These are phyloP conservation scores for Globisporangium apiculatum DNA, from an alignment of 352 stramenopile genomes.

Conservation along the genomic window DNA sequence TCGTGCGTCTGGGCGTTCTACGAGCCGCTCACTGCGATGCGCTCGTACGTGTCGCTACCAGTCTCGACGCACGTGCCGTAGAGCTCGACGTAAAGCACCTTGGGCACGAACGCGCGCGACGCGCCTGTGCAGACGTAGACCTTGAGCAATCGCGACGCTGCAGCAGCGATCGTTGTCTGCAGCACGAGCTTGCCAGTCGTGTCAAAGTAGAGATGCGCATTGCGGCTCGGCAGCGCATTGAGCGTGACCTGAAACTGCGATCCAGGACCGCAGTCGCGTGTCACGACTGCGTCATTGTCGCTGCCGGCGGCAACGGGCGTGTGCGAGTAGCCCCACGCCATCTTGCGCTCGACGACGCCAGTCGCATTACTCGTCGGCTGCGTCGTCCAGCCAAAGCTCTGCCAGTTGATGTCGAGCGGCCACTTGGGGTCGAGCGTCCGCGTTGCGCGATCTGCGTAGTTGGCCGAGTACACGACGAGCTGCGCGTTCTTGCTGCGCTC, in stretches of 20 bases:
- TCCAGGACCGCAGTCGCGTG: conserved; percentile 4
- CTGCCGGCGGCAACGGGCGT: conserved; percentile 18
- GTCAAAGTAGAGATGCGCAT: conserved; percentile 50
- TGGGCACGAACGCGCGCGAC: conserved; percentile 54
- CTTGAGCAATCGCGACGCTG: conserved; percentile 54
- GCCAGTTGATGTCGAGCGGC: conserved; percentile 77
- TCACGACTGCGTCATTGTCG: not conserved
- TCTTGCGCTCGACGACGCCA: conserved; percentile 53
- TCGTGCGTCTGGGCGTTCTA: not conserved
- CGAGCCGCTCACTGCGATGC: conserved; percentile 32
- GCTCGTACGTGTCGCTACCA: conserved; percentile 52
- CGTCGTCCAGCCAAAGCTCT: conserved; percentile 71
- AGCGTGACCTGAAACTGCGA: conserved; percentile 53
- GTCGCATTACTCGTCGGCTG: conserved; percentile 59
- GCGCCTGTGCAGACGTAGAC: conserved; percentile 62
- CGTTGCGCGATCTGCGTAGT: conserved; percentile 42
- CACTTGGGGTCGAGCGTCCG: conserved; percentile 49
- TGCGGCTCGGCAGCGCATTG: conserved; percentile 54
- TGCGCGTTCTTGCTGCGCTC: conserved; percentile 80
- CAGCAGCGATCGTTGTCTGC: conserved; percentile 42
- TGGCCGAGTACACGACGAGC: conserved; percentile 69
- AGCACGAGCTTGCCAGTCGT: conserved; percentile 44
- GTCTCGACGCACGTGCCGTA: conserved; percentile 48
- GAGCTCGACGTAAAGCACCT: conserved; percentile 71
- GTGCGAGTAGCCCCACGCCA: conserved; percentile 69